Evolutionary conservation across 2,329 filamentous ascomycete species (phyloP), one percentile per base, ranked within the genome.

Genomic region (Zymoseptoria brevis): DNA sequence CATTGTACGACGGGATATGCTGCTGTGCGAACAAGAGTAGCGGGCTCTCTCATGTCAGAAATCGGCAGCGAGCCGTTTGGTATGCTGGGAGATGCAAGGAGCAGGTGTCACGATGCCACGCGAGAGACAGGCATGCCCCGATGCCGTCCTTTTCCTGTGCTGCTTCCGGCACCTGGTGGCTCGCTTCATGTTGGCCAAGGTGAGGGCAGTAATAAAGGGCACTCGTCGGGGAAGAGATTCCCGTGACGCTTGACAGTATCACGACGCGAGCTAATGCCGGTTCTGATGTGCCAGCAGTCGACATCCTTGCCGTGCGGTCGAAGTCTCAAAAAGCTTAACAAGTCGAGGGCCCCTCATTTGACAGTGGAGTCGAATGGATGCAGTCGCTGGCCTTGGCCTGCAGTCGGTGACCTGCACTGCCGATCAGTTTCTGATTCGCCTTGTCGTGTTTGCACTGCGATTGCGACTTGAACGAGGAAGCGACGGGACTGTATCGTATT

Each of bases 61-160:
- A 59, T 51, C 59, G 57, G 59, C 62, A 53, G 59, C 57, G 53
- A 60, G 60, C 56, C 64, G 58, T 49, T 45, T 60, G 64, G 64
- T 64, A 66, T 66, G 62, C 58, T 60, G 60, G 53, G 56, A 26
- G 57, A 62, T 59, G 64, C 64, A 66, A 66, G 64, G 64, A 64
- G 64, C 59, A 60, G 60, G 55, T 64, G 64, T 66, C 62, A 64
- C 61, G 56, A 58, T 61, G 62, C 62, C 64, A 64, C 62, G 64
- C 60, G 62, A 58, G 57, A 57, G 57, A 56, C 57, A 61, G 58
- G 63, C 61, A 64, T 63, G 53, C 55, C 61, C 53, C 29, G 45
- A 55, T 41, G 26, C 45, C 57, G 26, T 59, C 29, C 30, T 52
- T 19, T 49, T 56, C 41, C 52, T 59, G 63, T 58, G 57, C 56